Evolutionary conservation across 768 basidiomycete genomes (phyloP).

Genomic region (Hericium alpestre): DNA sequence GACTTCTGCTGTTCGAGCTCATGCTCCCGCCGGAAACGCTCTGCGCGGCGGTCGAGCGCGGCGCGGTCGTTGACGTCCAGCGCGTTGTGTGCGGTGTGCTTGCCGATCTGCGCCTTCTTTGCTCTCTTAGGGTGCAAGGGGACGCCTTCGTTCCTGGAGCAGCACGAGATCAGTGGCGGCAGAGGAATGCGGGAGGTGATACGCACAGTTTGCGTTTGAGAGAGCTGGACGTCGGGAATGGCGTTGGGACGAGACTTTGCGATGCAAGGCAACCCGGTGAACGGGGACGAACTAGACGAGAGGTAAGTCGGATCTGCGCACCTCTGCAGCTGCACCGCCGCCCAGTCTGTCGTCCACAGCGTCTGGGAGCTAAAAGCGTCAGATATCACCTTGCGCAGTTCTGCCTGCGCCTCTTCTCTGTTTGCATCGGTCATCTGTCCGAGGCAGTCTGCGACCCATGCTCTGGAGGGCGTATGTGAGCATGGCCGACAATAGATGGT

Average conservation of each 20-base stretch:
- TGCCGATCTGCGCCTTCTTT: slow-evolving; percentile 40
- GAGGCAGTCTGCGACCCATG: slow-evolving; percentile 91
- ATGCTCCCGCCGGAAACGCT: slow-evolving; percentile 86
- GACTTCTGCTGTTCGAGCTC: slow-evolving; percentile 69
- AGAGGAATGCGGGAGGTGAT: neutral
- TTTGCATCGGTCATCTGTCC: slow-evolving; percentile 86
- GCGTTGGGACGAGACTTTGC: slow-evolving; percentile 54
- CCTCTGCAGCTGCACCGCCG: slow-evolving; percentile 79
- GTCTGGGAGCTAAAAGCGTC: slow-evolving; percentile 77
- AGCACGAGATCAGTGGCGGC: neutral
- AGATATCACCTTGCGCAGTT: slow-evolving; percentile 95
- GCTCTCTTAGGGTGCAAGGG: slow-evolving; percentile 32
- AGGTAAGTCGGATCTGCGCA: slow-evolving; percentile 23
- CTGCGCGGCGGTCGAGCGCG: slow-evolving; percentile 66
- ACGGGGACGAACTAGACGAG: neutral
- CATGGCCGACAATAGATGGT: slow-evolving; percentile 7
- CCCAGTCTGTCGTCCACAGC: slow-evolving; percentile 93
- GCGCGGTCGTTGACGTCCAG: slow-evolving; percentile 57
- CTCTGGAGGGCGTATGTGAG: slow-evolving; percentile 36
- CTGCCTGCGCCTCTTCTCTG: slow-evolving; percentile 78
- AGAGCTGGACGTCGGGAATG: slow-evolving; percentile 28
- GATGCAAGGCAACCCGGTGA: neutral
- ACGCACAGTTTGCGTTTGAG: slow-evolving; percentile 67
- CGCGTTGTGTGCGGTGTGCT: slow-evolving; percentile 21
- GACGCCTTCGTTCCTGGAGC: neutral